Evolutionary conservation across 306 rosid species (phyloP).

Genomic region (Lathyrus sativus): DNA sequence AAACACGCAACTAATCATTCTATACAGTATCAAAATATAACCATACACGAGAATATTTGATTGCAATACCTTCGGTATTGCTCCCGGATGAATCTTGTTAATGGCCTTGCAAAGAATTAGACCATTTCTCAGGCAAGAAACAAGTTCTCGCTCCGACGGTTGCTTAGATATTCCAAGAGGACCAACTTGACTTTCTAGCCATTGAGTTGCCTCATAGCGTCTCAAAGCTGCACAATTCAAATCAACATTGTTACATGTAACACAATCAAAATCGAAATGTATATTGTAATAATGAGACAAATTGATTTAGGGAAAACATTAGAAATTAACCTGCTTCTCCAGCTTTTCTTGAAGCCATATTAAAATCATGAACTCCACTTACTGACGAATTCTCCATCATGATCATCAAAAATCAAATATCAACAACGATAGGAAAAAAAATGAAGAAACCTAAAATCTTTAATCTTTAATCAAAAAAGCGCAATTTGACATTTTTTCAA

Average conservation of each 20-base stretch:
- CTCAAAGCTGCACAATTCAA: slow-evolving; percentile 68
- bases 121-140: slow-evolving; percentile 95
- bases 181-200: slow-evolving; percentile 84
- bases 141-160: slow-evolving; percentile 80
- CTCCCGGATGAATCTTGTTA: slow-evolving; percentile 90
- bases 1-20: background rate
- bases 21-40: background rate
- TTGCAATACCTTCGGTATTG: slow-evolving; percentile 75
- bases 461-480: background rate
- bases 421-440: background rate
- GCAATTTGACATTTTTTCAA: slow-evolving; percentile 7
- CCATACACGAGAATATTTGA: background rate
- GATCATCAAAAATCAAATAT: slow-evolving; percentile 7
- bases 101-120: slow-evolving; percentile 76
- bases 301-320: too few species aligned
- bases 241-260: background rate
- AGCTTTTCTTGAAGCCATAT: slow-evolving; percentile 88
- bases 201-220: slow-evolving; percentile 77
- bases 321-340: slow-evolving; percentile 73
- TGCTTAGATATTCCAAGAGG: slow-evolving; percentile 65
- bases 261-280: slow-evolving; percentile 2
- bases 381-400: slow-evolving; percentile 66
- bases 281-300: too few species aligned
- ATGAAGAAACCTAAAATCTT: slow-evolving; percentile 16
- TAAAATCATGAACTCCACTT: slow-evolving; percentile 62